Percentiles rank a stretch among this genome's conserved stretches.
These are phyloP conservation scores for Herpetomonas tarakana DNA, from an alignment of 208 protist species.

Conservation along the genomic window DNA sequence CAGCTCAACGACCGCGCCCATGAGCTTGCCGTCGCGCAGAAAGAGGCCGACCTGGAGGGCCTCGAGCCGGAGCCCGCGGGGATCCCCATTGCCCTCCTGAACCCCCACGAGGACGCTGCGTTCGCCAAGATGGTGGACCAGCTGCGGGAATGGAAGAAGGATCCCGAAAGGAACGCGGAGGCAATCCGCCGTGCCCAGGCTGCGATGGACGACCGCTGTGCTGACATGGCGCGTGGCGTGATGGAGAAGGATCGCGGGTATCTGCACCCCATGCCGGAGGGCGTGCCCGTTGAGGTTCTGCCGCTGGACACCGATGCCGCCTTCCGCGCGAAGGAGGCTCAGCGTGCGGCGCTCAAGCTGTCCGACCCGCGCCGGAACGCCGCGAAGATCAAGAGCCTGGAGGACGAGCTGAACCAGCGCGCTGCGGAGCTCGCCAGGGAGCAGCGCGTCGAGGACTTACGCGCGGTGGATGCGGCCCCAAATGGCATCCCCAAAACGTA, in stretches of 20 bases:
- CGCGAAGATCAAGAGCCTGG: conserved; percentile 26
- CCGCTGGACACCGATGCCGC: conserved; percentile 22
- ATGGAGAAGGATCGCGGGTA: conserved; percentile 33
- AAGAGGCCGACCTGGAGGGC: conserved; percentile 33
- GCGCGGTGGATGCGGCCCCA: conserved; percentile 31
- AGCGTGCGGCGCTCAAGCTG: conserved; percentile 50
- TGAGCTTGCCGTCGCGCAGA: conserved; percentile 50
- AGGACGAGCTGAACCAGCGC: conserved; percentile 59
- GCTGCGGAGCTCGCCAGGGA: conserved; percentile 54
- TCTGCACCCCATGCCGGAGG: conserved; percentile 26
- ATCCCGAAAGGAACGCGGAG: conserved; percentile 22
- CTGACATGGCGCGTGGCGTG: conserved; percentile 15
- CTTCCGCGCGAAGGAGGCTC: conserved; percentile 49
- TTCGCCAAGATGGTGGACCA: conserved; percentile 33
- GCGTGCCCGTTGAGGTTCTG: conserved; percentile 22
- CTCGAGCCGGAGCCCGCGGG: conserved; percentile 49
- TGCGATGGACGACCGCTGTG: conserved; percentile 31
- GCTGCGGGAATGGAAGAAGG: conserved; percentile 32
- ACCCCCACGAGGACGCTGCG: conserved; percentile 31
- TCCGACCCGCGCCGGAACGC: conserved; percentile 20
- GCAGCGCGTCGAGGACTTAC: conserved; percentile 35
- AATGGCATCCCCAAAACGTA: conserved; percentile 37
- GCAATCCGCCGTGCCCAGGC: conserved; percentile 25
- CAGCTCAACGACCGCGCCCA: conserved; percentile 59
- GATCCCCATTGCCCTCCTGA: conserved; percentile 34